Evolutionary conservation across 2,329 filamentous ascomycete genomes (phyloP), one percentile per base, ranked within the genome.

Genomic region (Exserohilum turcica): DNA sequence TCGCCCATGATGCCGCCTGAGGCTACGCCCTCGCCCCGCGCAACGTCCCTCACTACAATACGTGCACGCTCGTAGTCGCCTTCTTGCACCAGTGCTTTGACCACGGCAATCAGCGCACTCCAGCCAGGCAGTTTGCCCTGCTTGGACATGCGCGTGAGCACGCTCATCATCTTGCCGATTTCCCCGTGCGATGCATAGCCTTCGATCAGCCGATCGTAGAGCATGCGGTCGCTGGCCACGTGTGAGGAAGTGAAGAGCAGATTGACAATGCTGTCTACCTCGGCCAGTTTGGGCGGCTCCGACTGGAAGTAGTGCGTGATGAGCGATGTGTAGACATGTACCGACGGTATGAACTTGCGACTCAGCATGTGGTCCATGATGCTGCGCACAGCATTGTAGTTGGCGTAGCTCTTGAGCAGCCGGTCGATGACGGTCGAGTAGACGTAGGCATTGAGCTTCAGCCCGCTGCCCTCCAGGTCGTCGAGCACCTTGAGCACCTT

Each of bases 321-420:
- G 16, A 94, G 81, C 65, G 87, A 89, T 19, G 89, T 92, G 76
- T 89, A 89, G 65, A 91, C 89, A 62, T 91, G 82, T 1, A 84
- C 74, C 3, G 83, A 83, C 2, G 85, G 79, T 42, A 79, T 69
- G 37, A 87, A 65, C 16, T 81, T 80, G 19, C 78, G 75, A 5
- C 66, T 61, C 44, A 76, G 75, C 81, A 94, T 88, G 70, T 88
- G 83, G 1, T 77, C 73, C 37, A 91, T 79, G 6, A 93, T 79
- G 1, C 80, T 79, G 38, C 82, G 80, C 12, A 89, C 81, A 49
- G 85, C 83, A 2, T 60, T 28, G 40, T 77, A 56, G 59, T 82
- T 82, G 24, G 70, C 61, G 49, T 77, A 73, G 36, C 60, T 72
- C 65, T 75, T 80, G 59, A 90, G 77, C 9, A 91, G 76, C 15